Conservation (phyloP, 257 asterid species). For the Parsonsia alboflavescens region DNA sequence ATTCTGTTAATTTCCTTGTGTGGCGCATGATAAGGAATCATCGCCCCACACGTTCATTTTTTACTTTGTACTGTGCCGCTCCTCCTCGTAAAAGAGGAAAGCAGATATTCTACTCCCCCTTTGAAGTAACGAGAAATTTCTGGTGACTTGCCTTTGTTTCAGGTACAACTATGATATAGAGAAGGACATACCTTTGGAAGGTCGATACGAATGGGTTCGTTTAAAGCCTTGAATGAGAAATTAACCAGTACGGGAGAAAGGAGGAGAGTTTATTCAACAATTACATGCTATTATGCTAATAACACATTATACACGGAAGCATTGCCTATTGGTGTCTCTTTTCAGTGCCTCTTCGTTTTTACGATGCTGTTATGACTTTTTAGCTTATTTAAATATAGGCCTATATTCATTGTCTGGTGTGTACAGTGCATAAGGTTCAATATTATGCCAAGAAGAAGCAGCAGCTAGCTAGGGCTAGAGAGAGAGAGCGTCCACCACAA, state of each 20-base stretch:
- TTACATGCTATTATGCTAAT: neutral
- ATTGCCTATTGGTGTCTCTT: conserved; percentile 1
- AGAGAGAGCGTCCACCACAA: neutral
- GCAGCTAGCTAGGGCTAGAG: neutral
- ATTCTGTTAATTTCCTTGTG: neutral
- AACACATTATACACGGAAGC: conserved; percentile 5
- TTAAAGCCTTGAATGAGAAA: conserved; percentile 16
- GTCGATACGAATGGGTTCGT: conserved; percentile 76
- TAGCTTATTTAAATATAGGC: neutral
- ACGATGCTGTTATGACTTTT: neutral
- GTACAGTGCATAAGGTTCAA: conserved; percentile 12
- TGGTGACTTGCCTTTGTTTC: conserved; percentile 17
- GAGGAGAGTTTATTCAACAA: conserved; percentile 3
- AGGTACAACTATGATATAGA: conserved; percentile 84
- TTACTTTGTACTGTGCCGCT: conserved; percentile 10
- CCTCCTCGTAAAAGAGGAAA: conserved; percentile 6
- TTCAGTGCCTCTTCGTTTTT: neutral
- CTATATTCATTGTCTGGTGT: neutral
- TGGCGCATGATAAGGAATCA: conserved; percentile 35
- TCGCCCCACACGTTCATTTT: conserved; percentile 28
- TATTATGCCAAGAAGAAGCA: conserved; percentile 15
- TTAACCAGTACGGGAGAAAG: neutral
- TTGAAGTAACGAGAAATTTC: neutral
- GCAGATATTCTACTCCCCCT: neutral
- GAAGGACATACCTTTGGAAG: conserved; percentile 77